A percentile compares a stretch with the other conserved stretches of the same genome.
Conservation (phyloP, 305 asterid genomes). For the Fraxinus paxiana region DNA sequence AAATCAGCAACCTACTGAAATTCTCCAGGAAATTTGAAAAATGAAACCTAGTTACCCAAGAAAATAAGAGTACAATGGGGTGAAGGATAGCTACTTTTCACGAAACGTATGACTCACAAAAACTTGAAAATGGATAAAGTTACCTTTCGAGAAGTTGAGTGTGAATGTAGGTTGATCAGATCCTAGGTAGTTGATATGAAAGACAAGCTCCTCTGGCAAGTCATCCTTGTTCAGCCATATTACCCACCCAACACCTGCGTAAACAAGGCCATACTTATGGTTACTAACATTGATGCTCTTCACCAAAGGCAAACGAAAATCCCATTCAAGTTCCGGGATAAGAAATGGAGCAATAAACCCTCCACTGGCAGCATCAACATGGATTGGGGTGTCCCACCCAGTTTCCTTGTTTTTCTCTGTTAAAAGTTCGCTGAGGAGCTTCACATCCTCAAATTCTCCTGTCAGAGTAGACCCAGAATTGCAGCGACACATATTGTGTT, state of each 20-base stretch:
- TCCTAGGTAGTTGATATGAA: constrained; percentile 64
- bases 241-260: constrained; percentile 67
- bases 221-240: constrained; percentile 59
- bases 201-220: constrained; percentile 56
- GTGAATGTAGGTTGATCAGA: constrained; percentile 73
- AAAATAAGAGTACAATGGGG: not conserved
- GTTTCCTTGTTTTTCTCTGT: constrained; percentile 47
- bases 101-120: not conserved
- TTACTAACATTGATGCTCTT: constrained; percentile 58
- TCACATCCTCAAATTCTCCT: constrained; percentile 67
- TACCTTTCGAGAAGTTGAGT: constrained; percentile 65
- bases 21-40: not conserved
- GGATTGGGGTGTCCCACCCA: constrained; percentile 67
- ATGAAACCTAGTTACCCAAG: not conserved
- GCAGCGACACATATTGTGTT: constrained; percentile 64
- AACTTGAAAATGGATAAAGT: constrained; percentile 12
- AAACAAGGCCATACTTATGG: constrained; percentile 40
- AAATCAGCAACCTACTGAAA: not conserved
- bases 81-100: not conserved
- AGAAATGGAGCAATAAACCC: constrained; percentile 63
- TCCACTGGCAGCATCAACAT: constrained; percentile 74
- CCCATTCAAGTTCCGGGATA: constrained; percentile 62
- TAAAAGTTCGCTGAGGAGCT: constrained; percentile 51
- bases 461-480: constrained; percentile 61
- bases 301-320: constrained; percentile 58